phyloP scores from a whole-genome alignment of 2,329 filamentous ascomycete species.

The Fusarium sp. region DNA sequence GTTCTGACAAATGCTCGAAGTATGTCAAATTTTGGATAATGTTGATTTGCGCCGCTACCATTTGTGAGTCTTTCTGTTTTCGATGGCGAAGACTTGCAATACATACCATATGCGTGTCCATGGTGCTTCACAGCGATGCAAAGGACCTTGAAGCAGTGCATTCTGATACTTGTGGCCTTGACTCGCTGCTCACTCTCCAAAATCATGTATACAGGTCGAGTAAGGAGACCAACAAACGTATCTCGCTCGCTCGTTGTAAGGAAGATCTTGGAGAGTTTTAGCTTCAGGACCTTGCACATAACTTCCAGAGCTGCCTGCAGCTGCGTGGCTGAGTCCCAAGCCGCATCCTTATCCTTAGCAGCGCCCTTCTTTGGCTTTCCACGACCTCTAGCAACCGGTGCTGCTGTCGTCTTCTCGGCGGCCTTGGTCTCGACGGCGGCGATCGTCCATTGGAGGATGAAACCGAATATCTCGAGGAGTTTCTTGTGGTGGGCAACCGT shows the following conservation, averaged over 20 bases:
- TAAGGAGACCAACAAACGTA: slow-evolving; percentile 92
- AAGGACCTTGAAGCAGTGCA: slow-evolving; percentile 97
- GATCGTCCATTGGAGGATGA: slow-evolving; percentile 94
- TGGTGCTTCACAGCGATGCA: slow-evolving; percentile 98
- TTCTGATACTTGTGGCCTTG: slow-evolving; percentile 88
- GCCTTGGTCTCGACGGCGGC: slow-evolving; percentile 94
- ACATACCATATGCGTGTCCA: slow-evolving; percentile 89
- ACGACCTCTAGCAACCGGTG: slow-evolving; percentile 76
- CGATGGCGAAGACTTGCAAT: not conserved
- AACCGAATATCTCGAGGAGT: slow-evolving; percentile 92
- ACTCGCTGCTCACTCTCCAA: slow-evolving; percentile 93
- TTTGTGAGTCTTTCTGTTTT: slow-evolving; percentile 44
- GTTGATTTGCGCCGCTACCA: slow-evolving; percentile 88
- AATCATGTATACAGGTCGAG: slow-evolving; percentile 91
- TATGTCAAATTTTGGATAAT: slow-evolving; percentile 98
- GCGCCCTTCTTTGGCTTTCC: slow-evolving; percentile 83
- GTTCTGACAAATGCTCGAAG: slow-evolving; percentile 98
- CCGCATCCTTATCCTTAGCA: slow-evolving; percentile 82
- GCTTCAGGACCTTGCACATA: slow-evolving; percentile 95
- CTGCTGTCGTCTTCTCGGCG: slow-evolving; percentile 82
- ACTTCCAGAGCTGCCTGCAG: slow-evolving; percentile 88
- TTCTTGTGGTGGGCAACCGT: slow-evolving; percentile 87
- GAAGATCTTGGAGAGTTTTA: slow-evolving; percentile 93
- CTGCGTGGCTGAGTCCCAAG: slow-evolving; percentile 90
- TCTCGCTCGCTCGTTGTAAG: slow-evolving; percentile 96